A percentile compares a stretch with the other conserved stretches of the same genome.
These are phyloP conservation scores for Penicillium daleae DNA, from an alignment of 495 filamentous ascomycete species.

Conservation along the genomic window DNA sequence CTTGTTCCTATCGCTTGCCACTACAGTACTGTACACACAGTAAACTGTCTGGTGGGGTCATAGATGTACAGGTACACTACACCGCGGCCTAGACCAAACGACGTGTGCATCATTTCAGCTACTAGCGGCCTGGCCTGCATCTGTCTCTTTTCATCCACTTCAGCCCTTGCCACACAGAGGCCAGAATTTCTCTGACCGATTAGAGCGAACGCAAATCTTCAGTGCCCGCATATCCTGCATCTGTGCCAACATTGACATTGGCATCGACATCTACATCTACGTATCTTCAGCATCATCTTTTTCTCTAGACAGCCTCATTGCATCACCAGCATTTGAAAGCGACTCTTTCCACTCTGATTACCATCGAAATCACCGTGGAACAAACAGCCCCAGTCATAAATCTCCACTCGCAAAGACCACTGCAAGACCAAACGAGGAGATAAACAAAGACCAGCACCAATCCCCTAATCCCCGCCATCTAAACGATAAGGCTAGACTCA, in stretches of 20 bases:
- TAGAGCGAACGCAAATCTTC: not conserved
- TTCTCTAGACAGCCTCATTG: not conserved
- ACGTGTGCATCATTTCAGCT: slow-evolving; percentile 40
- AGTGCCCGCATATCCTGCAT: slow-evolving; percentile 1
- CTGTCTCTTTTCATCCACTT: slow-evolving; percentile 24
- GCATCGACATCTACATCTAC: not conserved
- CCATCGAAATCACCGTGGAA: slow-evolving; percentile 3
- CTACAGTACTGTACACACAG: slow-evolving; percentile 17
- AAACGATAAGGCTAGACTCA: too few species aligned
- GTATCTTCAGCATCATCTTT: not conserved
- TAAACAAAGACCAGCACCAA: not conserved
- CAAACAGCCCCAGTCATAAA: slow-evolving; percentile 4
- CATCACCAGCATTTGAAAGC: not conserved
- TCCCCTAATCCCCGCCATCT: not conserved
- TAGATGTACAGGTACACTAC: slow-evolving; percentile 22
- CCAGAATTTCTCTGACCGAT: slow-evolving; percentile 10
- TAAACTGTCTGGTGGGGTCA: slow-evolving; percentile 29
- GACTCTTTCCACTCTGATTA: not conserved
- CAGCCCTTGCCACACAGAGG: slow-evolving; percentile 22
- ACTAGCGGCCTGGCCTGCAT: slow-evolving; percentile 35
- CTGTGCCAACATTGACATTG: not conserved
- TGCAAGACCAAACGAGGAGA: not conserved
- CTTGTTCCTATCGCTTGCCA: slow-evolving; percentile 4
- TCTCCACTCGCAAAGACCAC: slow-evolving; percentile 4
- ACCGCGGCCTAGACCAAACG: slow-evolving; percentile 35